Conservation (phyloP, 306 rosid genomes). For the Prinsepia uniflora region DNA sequence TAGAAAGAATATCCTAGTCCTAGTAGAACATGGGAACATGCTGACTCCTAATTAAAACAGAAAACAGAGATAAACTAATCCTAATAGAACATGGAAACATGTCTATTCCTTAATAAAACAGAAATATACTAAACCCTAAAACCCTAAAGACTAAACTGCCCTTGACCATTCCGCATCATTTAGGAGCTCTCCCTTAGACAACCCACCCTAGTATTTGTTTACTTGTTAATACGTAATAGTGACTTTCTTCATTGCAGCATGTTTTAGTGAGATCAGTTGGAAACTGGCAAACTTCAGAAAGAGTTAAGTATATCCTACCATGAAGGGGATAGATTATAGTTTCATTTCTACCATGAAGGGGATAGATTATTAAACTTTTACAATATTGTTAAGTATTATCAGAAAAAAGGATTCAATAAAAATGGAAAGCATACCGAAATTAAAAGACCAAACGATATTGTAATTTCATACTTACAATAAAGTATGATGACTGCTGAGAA, state of each 20-base stretch:
- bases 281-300: not conserved
- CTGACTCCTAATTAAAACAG: too few species aligned
- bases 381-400: not conserved
- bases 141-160: too few species aligned
- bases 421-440: not conserved
- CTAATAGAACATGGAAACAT: too few species aligned
- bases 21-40: too few species aligned
- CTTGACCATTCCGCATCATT: too few species aligned
- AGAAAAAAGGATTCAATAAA: not conserved
- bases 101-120: too few species aligned
- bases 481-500: conserved; percentile 57
- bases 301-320: not conserved
- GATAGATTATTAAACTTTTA: not conserved
- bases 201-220: not conserved
- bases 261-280: not conserved
- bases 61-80: too few species aligned
- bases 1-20: too few species aligned
- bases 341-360: not conserved
- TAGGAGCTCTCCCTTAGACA: not conserved
- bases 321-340: not conserved
- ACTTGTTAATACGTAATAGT: not conserved
- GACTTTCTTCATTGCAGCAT: not conserved
- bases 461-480: conserved; percentile 47
- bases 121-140: too few species aligned
- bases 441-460: not conserved